Evolutionary conservation across 2,329 filamentous ascomycete species (phyloP), one percentile per base, ranked within the genome.

Genomic region (Herpotrichia juniperi): DNA sequence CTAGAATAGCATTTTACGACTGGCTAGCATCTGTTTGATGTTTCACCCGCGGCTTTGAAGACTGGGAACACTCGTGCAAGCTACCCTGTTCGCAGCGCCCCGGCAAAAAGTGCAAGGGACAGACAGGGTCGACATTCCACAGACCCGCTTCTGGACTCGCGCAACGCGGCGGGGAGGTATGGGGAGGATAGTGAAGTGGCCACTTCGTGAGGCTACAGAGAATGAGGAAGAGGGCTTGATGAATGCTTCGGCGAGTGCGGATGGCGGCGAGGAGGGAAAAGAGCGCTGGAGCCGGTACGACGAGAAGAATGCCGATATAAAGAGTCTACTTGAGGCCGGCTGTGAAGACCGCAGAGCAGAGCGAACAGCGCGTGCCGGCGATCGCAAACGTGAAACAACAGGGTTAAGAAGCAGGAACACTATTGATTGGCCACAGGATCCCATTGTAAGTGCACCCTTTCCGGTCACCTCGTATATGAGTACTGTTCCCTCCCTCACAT

Each of bases 381-480:
- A 68, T 55, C 58, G 58, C 39, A 62, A 68, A 67, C 65, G 58
- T 72, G 71, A 74, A 74, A 74, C 71, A 71, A 58, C 63, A 58
- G 60, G 58, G 49, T 58, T 60, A 56, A 54, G 53, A 58, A 64
- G 64, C 59, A 56, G n/a, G n/a, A n/a, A 39, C 17, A 46, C 30
- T 53, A 54, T 46, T 59, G 55, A 69, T 68, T 70, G 66, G 67
- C 62, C 60, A 53, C 45, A 50, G 57, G 46, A 55, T 55, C 49
- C 57, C 61, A 62, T 57, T 61, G 69, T 73, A 57, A 68, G 69
- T 72, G 39, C 45, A 34, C 50, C 53, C 40, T 43, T 56, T 48
- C 19, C 32, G n/a, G 46, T 55, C 58, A 54, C 47, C 54, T 48
- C 57, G 50, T 72, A 72, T 67, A 68, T 70, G 58, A 67, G 69